Evolutionary conservation across 129 eudicot genomes (phyloP), one percentile per base, ranked within the genome.

Genomic region (Flaveria bidentis): DNA sequence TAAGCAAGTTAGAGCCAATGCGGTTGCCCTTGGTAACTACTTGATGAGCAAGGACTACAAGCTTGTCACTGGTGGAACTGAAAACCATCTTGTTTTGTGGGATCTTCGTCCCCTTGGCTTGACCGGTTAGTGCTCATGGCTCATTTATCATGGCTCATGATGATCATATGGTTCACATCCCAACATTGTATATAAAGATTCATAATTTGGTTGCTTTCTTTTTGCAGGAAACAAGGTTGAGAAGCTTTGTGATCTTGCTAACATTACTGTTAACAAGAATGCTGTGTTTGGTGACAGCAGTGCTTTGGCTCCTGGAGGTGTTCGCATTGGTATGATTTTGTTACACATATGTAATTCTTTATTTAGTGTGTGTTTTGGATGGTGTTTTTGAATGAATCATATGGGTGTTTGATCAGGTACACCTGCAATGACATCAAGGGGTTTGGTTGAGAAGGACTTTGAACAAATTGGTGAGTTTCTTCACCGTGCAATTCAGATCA

Each of bases 351-450:
- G 41, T 36, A 36, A 36, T 36, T 2, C 2, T 28, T 25, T 30
- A 9, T 28, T 47, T 11, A 6, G 11, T 53, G 25, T 5, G 39
- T 45, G 41, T 4, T 58, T 58, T 58, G 44, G 45, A 51, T 17
- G 58, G 71, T 67, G 44, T 15, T 33, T 28, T 57, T 69, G 53
- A 67, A 58, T 51, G 72, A 23, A 42, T 33, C 9, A 12, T 3
- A 17, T 77, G 41, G n/a, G 46, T 17, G 11, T 73, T 65, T 53
- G 55, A 45, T 65, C 72, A 91, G 96, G 97, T 77, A 80, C 97
- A 15, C 99, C 99, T 1, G 99, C 99, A 17, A 95, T 95, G 99
- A 95, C 99, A 36, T 91, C 99, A 77, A 91, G 99, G 87, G 99
- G 97, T 7, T 61, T 95, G 70, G 86, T 91, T 11, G 99, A 95